These are phyloP conservation scores for Micractinium sp. DNA, from an alignment of 139 green algal genomes.

Conservation along the genomic window DNA sequence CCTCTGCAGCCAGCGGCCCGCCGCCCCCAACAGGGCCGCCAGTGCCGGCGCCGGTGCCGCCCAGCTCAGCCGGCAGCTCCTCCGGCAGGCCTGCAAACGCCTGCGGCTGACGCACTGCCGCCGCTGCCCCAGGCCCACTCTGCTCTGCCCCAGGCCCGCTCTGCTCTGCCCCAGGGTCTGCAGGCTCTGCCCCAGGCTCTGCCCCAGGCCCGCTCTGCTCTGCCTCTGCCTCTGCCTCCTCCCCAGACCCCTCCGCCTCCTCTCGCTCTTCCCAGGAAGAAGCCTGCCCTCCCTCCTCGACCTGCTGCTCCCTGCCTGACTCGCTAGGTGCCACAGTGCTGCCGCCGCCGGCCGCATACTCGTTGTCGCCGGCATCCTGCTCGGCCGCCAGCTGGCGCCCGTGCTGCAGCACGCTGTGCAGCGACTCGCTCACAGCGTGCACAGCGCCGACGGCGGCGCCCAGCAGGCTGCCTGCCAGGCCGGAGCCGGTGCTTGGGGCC, in stretches of 20 bases:
- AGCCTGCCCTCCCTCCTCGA: background rate
- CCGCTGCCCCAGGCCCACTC: too few relatives aligned
- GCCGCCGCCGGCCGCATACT: slow-evolving; percentile 1
- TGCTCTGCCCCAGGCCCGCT: background rate
- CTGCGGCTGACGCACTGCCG: background rate
- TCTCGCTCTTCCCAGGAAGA: background rate
- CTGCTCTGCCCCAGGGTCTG: background rate
- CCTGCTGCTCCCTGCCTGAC: background rate
- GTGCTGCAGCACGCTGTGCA: slow-evolving; percentile 14
- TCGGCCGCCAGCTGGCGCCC: slow-evolving; percentile 23
- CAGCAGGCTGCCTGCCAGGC: background rate
- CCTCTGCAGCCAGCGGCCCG: background rate
- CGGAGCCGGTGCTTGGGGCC: background rate
- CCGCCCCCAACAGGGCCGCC: background rate
- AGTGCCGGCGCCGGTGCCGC: background rate
- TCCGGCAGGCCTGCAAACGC: background rate
- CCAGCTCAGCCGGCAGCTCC: background rate
- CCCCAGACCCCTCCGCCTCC: background rate
- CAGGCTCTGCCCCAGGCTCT: too few relatives aligned
- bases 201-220: background rate
- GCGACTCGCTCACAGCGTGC: background rate
- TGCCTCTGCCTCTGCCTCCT: background rate
- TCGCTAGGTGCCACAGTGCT: background rate
- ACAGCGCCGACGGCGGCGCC: background rate
- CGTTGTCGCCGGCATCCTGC: background rate